These are phyloP conservation scores for Diaporthe citri DNA, from an alignment of 2,329 filamentous ascomycete species.

Conservation along the genomic window DNA sequence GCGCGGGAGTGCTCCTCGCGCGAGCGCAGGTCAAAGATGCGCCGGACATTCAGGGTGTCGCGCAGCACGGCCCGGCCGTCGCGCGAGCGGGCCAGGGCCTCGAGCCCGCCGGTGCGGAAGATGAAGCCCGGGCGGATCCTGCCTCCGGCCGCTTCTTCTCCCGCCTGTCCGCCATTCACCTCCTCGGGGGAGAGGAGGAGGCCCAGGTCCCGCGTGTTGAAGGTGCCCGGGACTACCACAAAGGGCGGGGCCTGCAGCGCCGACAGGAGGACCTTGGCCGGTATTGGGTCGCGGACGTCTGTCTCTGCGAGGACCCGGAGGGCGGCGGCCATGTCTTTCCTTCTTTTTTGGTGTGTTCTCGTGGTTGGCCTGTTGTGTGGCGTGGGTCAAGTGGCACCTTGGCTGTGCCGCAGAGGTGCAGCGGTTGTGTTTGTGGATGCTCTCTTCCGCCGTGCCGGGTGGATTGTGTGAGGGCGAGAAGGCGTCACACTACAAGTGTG, in stretches of 20 bases:
- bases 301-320: slow-evolving; percentile 56
- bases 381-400: slow-evolving; percentile 1
- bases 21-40: slow-evolving; percentile 66
- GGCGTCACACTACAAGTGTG: background rate
- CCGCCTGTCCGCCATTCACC: background rate
- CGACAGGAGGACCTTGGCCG: slow-evolving; percentile 51
- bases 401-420: background rate
- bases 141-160: background rate
- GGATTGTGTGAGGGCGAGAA: background rate
- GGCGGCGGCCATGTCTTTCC: slow-evolving; percentile 40
- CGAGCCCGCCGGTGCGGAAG: slow-evolving; percentile 62
- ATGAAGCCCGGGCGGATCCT: slow-evolving; percentile 55
- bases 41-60: slow-evolving; percentile 54
- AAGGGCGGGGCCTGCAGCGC: slow-evolving; percentile 60
- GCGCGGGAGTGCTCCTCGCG: slow-evolving; percentile 55
- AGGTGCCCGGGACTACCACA: slow-evolving; percentile 58
- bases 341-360: background rate
- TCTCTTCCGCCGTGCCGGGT: background rate
- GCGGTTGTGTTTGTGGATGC: background rate
- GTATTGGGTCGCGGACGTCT: slow-evolving; percentile 55
- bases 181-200: slow-evolving; percentile 50
- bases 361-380: background rate
- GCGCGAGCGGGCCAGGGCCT: slow-evolving; percentile 46
- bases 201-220: slow-evolving; percentile 67
- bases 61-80: slow-evolving; percentile 54